Evolutionary conservation across 1,284 basidiomycete genomes (phyloP).

Genomic region (Rhodotorula sp.): DNA sequence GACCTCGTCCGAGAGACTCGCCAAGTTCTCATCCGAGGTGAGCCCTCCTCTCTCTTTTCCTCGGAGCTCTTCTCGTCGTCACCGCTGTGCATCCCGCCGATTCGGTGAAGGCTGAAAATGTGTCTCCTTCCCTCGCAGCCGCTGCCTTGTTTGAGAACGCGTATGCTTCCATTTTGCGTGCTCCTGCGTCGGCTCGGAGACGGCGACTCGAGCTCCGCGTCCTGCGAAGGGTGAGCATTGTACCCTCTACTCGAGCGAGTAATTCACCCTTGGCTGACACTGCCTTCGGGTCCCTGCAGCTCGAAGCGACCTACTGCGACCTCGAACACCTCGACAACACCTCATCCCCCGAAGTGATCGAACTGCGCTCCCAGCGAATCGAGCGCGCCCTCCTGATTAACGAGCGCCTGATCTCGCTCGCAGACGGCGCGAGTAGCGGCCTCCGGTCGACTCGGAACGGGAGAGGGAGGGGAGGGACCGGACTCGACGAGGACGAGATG

Average conservation of each 20-base stretch:
- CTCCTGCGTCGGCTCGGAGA: constrained; percentile 3
- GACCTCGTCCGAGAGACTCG: constrained; percentile 39
- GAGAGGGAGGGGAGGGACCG: background rate
- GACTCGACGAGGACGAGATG: constrained; percentile 15
- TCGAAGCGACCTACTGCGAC: constrained; percentile 38
- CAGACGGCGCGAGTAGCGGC: constrained; percentile 6
- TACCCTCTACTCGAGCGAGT: background rate
- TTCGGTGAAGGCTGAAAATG: background rate
- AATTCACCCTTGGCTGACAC: background rate
- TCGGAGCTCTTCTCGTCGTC: background rate
- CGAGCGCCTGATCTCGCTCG: constrained; percentile 24
- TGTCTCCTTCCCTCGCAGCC: constrained; percentile 9
- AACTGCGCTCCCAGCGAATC: constrained; percentile 34
- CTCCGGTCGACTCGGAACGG: background rate
- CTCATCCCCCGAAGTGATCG: constrained; percentile 29
- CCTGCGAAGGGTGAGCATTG: constrained; percentile 20
- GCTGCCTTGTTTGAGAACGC: constrained; percentile 40
- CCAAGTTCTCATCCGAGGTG: constrained; percentile 40
- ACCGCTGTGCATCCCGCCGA: no score
- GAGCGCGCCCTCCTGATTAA: constrained; percentile 41
- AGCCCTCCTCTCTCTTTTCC: background rate
- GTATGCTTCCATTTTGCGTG: constrained; percentile 34
- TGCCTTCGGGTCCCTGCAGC: background rate
- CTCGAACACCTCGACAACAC: constrained; percentile 41
- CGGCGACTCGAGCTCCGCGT: constrained; percentile 26